Percentiles rank a stretch among this genome's conserved stretches.
Conservation (phyloP, 768 basidiomycete genomes). For the Hypholoma fasciculare region DNA sequence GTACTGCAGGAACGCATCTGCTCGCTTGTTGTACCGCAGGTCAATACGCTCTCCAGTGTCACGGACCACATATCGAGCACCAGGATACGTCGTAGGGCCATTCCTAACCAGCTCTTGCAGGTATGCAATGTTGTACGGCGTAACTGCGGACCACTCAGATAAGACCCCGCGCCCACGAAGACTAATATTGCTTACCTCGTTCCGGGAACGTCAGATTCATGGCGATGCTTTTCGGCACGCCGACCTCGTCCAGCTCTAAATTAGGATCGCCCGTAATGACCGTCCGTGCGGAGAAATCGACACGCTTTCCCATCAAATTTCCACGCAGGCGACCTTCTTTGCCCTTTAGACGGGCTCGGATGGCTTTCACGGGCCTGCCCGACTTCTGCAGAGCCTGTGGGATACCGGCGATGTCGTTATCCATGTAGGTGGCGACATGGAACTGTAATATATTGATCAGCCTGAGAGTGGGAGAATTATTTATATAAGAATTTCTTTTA, state of each 20-base stretch:
- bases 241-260: slow-evolving; percentile 93
- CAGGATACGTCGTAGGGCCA: slow-evolving; percentile 93
- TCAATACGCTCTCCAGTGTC: slow-evolving; percentile 98
- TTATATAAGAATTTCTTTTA: slow-evolving; percentile 34
- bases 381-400: slow-evolving; percentile 98
- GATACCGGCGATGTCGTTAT: slow-evolving; percentile 98
- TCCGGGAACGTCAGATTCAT: slow-evolving; percentile 99
- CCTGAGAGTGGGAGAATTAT: background rate
- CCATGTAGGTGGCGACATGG: slow-evolving; percentile 99
- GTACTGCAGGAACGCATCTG: slow-evolving; percentile 93
- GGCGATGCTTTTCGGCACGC: slow-evolving; percentile 92
- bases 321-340: slow-evolving; percentile 98
- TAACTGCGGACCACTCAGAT: slow-evolving; percentile 53
- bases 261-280: slow-evolving; percentile 99
- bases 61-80: slow-evolving; percentile 94
- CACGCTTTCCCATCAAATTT: slow-evolving; percentile 99
- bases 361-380: slow-evolving; percentile 96
- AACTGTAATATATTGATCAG: slow-evolving; percentile 52
- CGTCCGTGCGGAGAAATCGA: slow-evolving; percentile 98
- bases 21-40: slow-evolving; percentile 92
- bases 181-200: slow-evolving; percentile 58
- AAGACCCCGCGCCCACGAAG: background rate
- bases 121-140: slow-evolving; percentile 94
- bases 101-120: slow-evolving; percentile 94
- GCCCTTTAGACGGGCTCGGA: slow-evolving; percentile 96